Conservation (phyloP, 139 green algal species). For the Chlorella sp. region DNA sequence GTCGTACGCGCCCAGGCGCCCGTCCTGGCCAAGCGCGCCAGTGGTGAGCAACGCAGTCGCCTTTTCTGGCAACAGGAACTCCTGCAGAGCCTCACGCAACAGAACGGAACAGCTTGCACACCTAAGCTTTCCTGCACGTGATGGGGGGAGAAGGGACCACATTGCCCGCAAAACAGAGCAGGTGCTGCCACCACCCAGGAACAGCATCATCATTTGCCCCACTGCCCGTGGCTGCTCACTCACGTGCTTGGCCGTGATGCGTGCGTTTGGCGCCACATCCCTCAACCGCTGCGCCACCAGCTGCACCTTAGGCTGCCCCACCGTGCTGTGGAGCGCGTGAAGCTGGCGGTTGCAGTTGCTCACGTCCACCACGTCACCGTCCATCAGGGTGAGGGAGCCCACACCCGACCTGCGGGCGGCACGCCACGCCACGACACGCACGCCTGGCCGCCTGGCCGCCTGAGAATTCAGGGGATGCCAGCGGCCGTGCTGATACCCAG, state of each 20-base stretch:
- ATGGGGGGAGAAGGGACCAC: no score
- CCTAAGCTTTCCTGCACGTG: background rate
- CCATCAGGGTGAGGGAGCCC: constrained; percentile 10
- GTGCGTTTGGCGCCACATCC: background rate
- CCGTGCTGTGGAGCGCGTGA: constrained; percentile 13
- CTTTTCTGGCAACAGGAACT: background rate
- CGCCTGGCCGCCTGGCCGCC: no score
- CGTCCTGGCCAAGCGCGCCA: background rate
- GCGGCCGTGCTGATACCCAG: no score
- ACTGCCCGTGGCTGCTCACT: background rate
- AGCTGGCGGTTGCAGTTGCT: constrained; percentile 37
- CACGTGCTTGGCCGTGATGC: background rate
- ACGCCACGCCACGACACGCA: background rate
- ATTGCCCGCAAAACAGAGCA: no score
- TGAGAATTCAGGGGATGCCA: no score
- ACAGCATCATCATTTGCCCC: background rate
- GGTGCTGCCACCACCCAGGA: background rate
- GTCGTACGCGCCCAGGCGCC: background rate
- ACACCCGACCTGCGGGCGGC: constrained; percentile 1
- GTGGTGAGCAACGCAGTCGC: background rate
- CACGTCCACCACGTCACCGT: constrained; percentile 25
- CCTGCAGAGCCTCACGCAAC: background rate
- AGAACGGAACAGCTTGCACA: background rate
- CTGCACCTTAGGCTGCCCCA: constrained; percentile 25
- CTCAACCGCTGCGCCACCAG: constrained; percentile 1